Evolutionary conservation across 495 filamentous ascomycete genomes (phyloP).

Genomic region (Penicillium flavigenum): DNA sequence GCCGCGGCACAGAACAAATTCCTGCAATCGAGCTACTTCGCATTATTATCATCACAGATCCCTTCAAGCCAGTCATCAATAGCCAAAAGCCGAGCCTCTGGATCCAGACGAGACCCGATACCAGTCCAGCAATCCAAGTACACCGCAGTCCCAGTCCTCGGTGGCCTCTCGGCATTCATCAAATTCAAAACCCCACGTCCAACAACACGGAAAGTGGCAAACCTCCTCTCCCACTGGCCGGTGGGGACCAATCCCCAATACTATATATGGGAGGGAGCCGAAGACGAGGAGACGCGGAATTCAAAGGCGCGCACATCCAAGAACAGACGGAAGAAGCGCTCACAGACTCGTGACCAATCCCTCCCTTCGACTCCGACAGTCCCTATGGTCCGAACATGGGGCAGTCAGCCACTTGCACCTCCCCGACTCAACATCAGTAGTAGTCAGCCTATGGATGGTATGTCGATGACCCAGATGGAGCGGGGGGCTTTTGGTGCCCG

Average conservation of each 20-base stretch:
- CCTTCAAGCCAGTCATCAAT: slow-evolving; percentile 15
- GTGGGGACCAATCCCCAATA: slow-evolving; percentile 36
- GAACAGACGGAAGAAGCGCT: slow-evolving; percentile 29
- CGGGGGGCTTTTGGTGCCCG: slow-evolving; percentile 43
- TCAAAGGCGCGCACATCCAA: slow-evolving; percentile 23
- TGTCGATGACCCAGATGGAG: slow-evolving; percentile 41
- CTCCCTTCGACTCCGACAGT: slow-evolving; percentile 30
- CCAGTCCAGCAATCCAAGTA: slow-evolving; percentile 7
- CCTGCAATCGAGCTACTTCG: slow-evolving; percentile 1
- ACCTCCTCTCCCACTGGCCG: slow-evolving; percentile 47
- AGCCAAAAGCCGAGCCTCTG: neutral
- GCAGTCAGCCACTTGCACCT: slow-evolving; percentile 41
- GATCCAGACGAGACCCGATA: neutral
- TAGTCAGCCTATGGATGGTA: slow-evolving; percentile 40
- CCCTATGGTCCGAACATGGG: slow-evolving; percentile 30
- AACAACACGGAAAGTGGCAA: slow-evolving; percentile 27
- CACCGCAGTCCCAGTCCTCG: slow-evolving; percentile 15
- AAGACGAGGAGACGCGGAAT: slow-evolving; percentile 23
- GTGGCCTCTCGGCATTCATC: slow-evolving; percentile 34
- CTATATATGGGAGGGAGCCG: slow-evolving; percentile 43
- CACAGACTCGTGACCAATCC: slow-evolving; percentile 21
- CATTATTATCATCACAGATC: slow-evolving; percentile 18
- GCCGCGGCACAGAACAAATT: slow-evolving; percentile 5
- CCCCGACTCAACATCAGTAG: slow-evolving; percentile 28
- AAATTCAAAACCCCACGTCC: slow-evolving; percentile 28